Conservation (phyloP, 345 rosid species). For the Gossypium bickii region DNA sequence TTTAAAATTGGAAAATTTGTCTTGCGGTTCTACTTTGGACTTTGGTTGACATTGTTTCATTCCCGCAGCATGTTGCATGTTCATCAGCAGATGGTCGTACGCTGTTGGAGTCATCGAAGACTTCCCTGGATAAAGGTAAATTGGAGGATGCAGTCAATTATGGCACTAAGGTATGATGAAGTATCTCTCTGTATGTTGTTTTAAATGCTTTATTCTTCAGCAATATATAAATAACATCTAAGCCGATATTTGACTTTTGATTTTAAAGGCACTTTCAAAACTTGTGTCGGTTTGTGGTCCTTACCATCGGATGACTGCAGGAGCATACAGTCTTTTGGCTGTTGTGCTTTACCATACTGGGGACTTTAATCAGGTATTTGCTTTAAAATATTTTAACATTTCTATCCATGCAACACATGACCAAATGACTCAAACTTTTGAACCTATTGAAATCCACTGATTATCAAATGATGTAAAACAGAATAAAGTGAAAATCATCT, state of each 20-base stretch:
- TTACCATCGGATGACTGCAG: constrained; percentile 94
- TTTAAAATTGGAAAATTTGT: not conserved
- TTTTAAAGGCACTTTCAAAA: constrained; percentile 80
- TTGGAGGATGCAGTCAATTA: constrained; percentile 89
- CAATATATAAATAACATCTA: not conserved
- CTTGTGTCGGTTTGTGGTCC: constrained; percentile 96
- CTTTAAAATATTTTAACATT: constrained; percentile 16
- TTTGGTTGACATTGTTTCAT: constrained; percentile 22
- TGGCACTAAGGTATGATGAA: constrained; percentile 71
- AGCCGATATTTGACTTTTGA: constrained; percentile 24
- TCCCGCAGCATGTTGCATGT: constrained; percentile 75
- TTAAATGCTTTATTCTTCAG: constrained; percentile 11
- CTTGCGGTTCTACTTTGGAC: constrained; percentile 11
- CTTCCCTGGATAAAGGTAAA: constrained; percentile 94
- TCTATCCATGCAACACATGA: not conserved
- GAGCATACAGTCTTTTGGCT: constrained; percentile 97
- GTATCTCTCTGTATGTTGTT: constrained; percentile 7
- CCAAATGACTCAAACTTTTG: not conserved
- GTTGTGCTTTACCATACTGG: constrained; percentile 97
- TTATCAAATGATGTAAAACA: not conserved
- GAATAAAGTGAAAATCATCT: not conserved
- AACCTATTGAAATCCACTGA: not conserved
- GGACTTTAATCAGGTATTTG: constrained; percentile 84
- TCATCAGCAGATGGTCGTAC: constrained; percentile 98
- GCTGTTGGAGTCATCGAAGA: constrained; percentile 87